Evolutionary conservation across 148 eudicot species (phyloP).

Genomic region (Amaranthus palmeri): DNA sequence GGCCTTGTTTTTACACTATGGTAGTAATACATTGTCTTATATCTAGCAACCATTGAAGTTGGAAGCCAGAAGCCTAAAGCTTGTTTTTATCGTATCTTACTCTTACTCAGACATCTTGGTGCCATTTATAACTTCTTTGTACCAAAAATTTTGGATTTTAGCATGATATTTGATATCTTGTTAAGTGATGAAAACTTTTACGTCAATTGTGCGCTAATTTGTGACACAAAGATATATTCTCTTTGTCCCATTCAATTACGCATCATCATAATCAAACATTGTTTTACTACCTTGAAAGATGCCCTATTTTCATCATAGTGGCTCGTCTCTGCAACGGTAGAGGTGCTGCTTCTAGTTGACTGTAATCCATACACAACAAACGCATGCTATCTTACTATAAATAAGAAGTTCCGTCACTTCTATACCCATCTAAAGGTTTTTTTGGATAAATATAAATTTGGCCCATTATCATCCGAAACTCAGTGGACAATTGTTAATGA

Average conservation of each 20-base stretch:
- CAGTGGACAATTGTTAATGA: too few relatives aligned
- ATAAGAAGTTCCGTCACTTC: background rate
- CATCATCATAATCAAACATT: background rate
- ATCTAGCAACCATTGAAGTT: background rate
- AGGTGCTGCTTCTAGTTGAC: background rate
- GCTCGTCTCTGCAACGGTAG: background rate
- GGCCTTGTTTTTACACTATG: background rate
- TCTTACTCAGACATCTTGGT: background rate
- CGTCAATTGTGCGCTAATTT: background rate
- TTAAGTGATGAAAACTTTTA: background rate
- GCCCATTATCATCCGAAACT: background rate
- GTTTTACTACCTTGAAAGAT: background rate
- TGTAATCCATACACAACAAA: background rate
- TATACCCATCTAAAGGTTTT: too few relatives aligned
- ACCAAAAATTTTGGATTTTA: background rate
- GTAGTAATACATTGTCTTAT: background rate
- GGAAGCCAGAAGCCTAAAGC: background rate
- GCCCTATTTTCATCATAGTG: background rate
- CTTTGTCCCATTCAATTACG: too few relatives aligned
- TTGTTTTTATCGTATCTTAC: background rate
- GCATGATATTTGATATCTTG: background rate
- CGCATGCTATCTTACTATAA: background rate
- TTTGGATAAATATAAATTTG: background rate
- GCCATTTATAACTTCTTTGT: background rate
- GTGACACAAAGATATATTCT: background rate